phyloP scores from a whole-genome alignment of 2,329 filamentous ascomycete genomes.

The Bisporella sp. region DNA sequence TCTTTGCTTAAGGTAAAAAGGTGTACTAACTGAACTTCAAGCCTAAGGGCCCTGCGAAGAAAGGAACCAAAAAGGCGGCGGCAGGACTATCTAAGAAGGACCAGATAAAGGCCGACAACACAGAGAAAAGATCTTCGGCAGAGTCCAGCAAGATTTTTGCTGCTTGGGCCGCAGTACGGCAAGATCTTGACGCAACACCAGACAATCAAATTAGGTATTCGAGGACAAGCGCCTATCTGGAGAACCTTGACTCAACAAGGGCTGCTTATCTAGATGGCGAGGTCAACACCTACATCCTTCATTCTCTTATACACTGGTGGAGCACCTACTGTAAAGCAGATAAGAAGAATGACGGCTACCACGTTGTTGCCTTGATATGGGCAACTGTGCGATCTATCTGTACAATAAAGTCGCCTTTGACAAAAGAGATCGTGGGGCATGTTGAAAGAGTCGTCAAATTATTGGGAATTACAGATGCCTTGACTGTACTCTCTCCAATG shows the following conservation, averaged over 20 bases:
- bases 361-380: constrained; percentile 41
- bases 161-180: constrained; percentile 25
- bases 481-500: constrained; percentile 14
- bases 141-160: constrained; percentile 26
- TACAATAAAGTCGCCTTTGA: constrained; percentile 30
- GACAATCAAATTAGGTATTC: constrained; percentile 26
- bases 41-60: constrained; percentile 12
- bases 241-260: constrained; percentile 22
- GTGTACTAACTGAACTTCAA: too few species aligned
- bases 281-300: constrained; percentile 38
- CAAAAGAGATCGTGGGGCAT: constrained; percentile 33
- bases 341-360: constrained; percentile 28
- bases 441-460: constrained; percentile 26
- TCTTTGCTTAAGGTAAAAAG: too few species aligned
- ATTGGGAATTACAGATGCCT: constrained; percentile 27
- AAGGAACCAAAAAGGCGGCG: constrained; percentile 31
- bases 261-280: constrained; percentile 25
- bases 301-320: constrained; percentile 42
- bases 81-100: constrained; percentile 30
- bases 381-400: constrained; percentile 33
- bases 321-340: constrained; percentile 30
- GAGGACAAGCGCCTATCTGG: constrained; percentile 22
- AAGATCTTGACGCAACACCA: constrained; percentile 19
- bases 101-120: constrained; percentile 26
- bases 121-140: constrained; percentile 21